Percentiles rank a stretch among this genome's conserved stretches.
Conservation (phyloP, 306 rosid species). For the Castanea sativa region DNA sequence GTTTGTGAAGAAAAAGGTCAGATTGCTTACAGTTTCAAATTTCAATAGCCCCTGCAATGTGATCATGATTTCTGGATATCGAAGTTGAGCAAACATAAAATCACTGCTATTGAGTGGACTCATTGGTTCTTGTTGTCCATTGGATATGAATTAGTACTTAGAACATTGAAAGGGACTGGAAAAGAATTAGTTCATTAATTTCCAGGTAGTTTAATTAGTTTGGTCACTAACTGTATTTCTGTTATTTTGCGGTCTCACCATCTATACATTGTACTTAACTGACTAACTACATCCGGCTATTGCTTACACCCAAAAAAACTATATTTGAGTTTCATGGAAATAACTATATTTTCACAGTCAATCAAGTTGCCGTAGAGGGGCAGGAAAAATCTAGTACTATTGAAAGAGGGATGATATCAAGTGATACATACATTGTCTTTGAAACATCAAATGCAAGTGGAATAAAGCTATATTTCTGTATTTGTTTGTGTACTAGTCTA, state of each 20-base stretch:
- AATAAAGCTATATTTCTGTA: no score
- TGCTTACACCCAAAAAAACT: background rate
- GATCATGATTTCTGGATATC: background rate
- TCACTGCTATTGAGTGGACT: conserved; percentile 11
- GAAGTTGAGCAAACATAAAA: conserved; percentile 7
- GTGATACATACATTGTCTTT: no score
- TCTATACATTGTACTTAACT: background rate
- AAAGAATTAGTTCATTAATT: background rate
- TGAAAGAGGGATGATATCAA: no score
- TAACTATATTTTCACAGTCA: no score
- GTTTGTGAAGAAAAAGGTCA: background rate
- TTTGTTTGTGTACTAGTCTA: no score
- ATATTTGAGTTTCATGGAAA: no score
- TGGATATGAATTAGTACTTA: background rate
- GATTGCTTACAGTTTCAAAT: background rate
- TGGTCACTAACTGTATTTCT: background rate
- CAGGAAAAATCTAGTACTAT: no score
- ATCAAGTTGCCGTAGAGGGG: no score
- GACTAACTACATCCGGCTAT: background rate
- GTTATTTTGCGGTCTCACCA: background rate
- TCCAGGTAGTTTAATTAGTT: background rate
- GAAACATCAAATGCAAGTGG: no score
- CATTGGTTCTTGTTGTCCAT: conserved; percentile 11
- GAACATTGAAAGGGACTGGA: background rate
- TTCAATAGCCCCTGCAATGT: background rate